A percentile compares a stretch with the other conserved stretches of the same genome.
Evolutionary conservation across 805 yeast genomes (phyloP).

Genomic region (Candida golubevii): DNA sequence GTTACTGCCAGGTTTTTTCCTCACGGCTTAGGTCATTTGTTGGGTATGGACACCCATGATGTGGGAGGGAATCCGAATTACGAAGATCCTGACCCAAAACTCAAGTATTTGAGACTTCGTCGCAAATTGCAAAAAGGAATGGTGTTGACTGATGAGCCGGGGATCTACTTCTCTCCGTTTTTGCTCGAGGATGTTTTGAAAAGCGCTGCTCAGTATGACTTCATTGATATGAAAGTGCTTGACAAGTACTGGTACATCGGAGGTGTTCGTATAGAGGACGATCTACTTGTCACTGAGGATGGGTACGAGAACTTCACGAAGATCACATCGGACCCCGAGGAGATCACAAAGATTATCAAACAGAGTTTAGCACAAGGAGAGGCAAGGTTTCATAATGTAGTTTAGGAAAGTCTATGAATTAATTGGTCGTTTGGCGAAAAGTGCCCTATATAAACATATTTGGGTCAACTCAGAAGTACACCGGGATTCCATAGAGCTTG

Average conservation of each 20-base stretch:
- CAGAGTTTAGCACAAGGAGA: slow-evolving; percentile 62
- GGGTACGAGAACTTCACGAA: slow-evolving; percentile 82
- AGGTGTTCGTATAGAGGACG: slow-evolving; percentile 97
- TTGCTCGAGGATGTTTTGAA: slow-evolving; percentile 62
- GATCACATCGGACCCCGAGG: slow-evolving; percentile 81
- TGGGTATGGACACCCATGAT: slow-evolving; percentile 96
- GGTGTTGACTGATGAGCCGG: slow-evolving; percentile 95
- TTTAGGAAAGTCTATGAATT: background rate
- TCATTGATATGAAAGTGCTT: slow-evolving; percentile 60
- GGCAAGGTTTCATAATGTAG: slow-evolving; percentile 55
- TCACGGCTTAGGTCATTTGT: slow-evolving; percentile 90
- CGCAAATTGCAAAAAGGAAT: slow-evolving; percentile 67
- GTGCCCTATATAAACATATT: no score
- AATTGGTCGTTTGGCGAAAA: no score
- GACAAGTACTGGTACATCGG: slow-evolving; percentile 84
- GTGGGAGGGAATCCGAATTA: slow-evolving; percentile 88
- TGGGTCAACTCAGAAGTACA: no score
- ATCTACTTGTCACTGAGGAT: slow-evolving; percentile 66
- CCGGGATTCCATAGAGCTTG: no score
- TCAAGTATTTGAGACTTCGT: slow-evolving; percentile 75
- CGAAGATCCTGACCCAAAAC: slow-evolving; percentile 73
- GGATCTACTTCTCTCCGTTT: slow-evolving; percentile 84
- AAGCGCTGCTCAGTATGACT: slow-evolving; percentile 45
- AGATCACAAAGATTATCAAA: slow-evolving; percentile 71
- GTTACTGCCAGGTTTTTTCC: slow-evolving; percentile 83